A percentile compares a stretch with the other conserved stretches of the same genome.
These are phyloP conservation scores for Corylus heterophylla DNA, from an alignment of 306 rosid genomes.

Conservation along the genomic window DNA sequence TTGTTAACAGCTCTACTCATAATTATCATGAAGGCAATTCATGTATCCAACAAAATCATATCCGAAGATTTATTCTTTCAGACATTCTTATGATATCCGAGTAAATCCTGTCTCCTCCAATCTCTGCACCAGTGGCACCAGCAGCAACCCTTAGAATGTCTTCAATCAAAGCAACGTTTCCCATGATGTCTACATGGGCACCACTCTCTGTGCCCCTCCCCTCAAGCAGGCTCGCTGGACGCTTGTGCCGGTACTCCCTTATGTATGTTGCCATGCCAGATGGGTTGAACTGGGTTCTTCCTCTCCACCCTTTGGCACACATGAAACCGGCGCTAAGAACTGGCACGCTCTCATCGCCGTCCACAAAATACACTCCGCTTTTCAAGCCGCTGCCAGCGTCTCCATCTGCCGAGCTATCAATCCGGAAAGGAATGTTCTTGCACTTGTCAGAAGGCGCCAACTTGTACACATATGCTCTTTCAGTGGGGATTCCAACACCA, in stretches of 20 bases:
- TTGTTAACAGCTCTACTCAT: not conserved
- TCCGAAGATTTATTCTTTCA: slow-evolving; percentile 50
- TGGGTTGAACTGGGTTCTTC: slow-evolving; percentile 79
- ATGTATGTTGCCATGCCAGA: slow-evolving; percentile 50
- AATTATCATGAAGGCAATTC: slow-evolving; percentile 6
- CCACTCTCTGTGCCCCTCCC: slow-evolving; percentile 57
- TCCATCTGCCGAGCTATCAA: slow-evolving; percentile 53
- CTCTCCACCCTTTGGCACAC: slow-evolving; percentile 82
- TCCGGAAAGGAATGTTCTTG: slow-evolving; percentile 56
- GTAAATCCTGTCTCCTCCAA: slow-evolving; percentile 72
- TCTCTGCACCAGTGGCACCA: slow-evolving; percentile 55
- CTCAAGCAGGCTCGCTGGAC: slow-evolving; percentile 46
- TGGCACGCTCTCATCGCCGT: slow-evolving; percentile 62
- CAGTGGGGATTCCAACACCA: slow-evolving; percentile 69
- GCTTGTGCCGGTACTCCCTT: slow-evolving; percentile 64
- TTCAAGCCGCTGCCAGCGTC: slow-evolving; percentile 37
- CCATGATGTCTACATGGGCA: slow-evolving; percentile 55
- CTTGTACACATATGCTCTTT: slow-evolving; percentile 56
- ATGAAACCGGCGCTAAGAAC: slow-evolving; percentile 75
- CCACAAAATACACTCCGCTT: slow-evolving; percentile 53
- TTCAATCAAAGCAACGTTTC: slow-evolving; percentile 58
- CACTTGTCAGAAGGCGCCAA: slow-evolving; percentile 45
- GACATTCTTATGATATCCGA: slow-evolving; percentile 59
- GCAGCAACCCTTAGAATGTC: slow-evolving; percentile 66
- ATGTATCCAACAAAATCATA: slow-evolving; percentile 20